Evolutionary conservation across 1,284 basidiomycete species (phyloP).

Genomic region (Laetiporus sulphureus): DNA sequence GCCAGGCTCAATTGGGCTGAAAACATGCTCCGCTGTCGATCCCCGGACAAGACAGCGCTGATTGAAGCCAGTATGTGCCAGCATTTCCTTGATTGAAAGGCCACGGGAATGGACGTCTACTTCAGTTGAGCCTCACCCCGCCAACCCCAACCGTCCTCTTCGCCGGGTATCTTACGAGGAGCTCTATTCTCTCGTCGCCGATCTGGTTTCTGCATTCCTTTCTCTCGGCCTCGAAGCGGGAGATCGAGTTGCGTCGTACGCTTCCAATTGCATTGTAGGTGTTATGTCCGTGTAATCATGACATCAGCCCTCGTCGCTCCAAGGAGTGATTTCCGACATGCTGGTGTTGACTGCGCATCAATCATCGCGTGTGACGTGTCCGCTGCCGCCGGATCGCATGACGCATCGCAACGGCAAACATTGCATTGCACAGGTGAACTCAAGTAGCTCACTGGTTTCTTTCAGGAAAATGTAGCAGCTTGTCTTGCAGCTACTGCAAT

Average conservation of each 20-base stretch:
- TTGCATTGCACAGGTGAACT: too few relatives aligned
- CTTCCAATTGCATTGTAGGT: constrained; percentile 73
- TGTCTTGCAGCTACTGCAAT: constrained; percentile 74
- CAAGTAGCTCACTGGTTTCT: background rate
- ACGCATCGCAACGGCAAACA: too few relatives aligned
- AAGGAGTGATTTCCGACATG: background rate
- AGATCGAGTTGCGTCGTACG: constrained; percentile 76
- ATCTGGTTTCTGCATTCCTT: constrained; percentile 57
- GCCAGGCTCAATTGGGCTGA: constrained; percentile 82
- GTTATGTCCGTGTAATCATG: constrained; percentile 1
- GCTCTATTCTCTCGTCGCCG: constrained; percentile 56
- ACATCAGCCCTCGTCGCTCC: background rate
- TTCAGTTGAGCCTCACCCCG: constrained; percentile 56
- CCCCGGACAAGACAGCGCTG: constrained; percentile 58
- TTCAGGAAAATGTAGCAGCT: constrained; percentile 65
- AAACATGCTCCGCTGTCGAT: constrained; percentile 68
- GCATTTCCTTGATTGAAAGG: constrained; percentile 2
- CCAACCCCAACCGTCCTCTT: constrained; percentile 36
- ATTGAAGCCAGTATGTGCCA: constrained; percentile 60
- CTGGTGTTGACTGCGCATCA: background rate
- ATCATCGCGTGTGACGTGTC: background rate
- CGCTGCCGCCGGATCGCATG: too few relatives aligned
- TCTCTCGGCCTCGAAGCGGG: constrained; percentile 57
- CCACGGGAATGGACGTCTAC: constrained; percentile 2
- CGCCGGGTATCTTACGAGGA: constrained; percentile 52